Percentiles rank a stretch among this genome's conserved stretches.
phyloP scores from a whole-genome alignment of 2,329 filamentous ascomycete species.

The Aspergillus sp. region DNA sequence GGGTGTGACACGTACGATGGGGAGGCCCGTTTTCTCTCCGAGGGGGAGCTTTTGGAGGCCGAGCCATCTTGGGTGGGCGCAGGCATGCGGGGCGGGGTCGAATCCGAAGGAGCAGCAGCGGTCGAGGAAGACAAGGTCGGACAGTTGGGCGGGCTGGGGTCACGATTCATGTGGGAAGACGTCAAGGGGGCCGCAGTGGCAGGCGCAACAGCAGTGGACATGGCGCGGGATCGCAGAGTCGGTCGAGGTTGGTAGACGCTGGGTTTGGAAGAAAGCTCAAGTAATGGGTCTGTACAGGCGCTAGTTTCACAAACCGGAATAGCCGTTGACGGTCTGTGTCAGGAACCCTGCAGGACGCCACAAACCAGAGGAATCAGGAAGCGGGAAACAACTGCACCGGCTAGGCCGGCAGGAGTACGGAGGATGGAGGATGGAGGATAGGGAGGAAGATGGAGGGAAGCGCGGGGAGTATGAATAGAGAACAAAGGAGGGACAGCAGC shows the following conservation, averaged over 20 bases:
- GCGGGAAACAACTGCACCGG: neutral
- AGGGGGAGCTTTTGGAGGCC: conserved; percentile 21
- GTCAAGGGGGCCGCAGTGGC: conserved; percentile 35
- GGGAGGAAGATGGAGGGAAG: conserved; percentile 2
- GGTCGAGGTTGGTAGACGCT: neutral
- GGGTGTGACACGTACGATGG: conserved; percentile 39
- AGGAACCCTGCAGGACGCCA: neutral
- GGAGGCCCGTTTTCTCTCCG: conserved; percentile 30
- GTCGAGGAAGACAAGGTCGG: conserved; percentile 32
- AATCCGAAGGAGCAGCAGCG: conserved; percentile 22
- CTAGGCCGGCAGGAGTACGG: neutral
- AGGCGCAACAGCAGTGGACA: conserved; percentile 43
- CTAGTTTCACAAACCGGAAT: neutral
- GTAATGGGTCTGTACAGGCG: neutral
- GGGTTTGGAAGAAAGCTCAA: neutral
- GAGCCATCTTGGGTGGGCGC: conserved; percentile 25
- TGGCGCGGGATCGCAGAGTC: conserved; percentile 13
- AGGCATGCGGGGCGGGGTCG: conserved; percentile 25
- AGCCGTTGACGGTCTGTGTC: neutral
- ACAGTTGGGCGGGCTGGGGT: conserved; percentile 37
- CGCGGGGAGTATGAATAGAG: conserved; percentile 7
- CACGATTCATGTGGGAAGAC: conserved; percentile 34
- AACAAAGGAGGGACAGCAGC: conserved; percentile 1
- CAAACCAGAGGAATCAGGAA: neutral
- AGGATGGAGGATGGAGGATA: neutral